phyloP scores from a whole-genome alignment of 495 filamentous ascomycete genomes.

The Niebla homalea region DNA sequence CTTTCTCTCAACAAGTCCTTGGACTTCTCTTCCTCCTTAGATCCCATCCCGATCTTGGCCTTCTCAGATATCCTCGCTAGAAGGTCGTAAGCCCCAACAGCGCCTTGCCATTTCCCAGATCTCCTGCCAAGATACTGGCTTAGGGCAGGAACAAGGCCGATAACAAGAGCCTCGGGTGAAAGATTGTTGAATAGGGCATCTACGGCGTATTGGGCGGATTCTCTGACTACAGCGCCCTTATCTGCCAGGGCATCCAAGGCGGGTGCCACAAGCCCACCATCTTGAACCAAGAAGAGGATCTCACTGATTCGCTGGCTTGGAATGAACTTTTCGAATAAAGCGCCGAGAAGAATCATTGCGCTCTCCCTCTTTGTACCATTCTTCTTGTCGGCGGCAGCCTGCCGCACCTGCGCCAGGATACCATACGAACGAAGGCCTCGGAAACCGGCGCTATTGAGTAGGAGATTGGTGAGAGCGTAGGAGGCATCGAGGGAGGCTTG shows the following conservation, averaged over 20 bases:
- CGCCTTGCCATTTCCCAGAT: conserved; percentile 90
- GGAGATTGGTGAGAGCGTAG: conserved; percentile 66
- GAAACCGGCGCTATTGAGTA: conserved; percentile 66
- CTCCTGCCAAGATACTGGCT: conserved; percentile 60
- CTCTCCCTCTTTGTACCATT: conserved; percentile 74
- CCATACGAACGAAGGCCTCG: conserved; percentile 63
- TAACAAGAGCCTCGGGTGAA: conserved; percentile 66
- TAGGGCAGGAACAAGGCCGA: conserved; percentile 62
- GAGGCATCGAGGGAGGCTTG: conserved; percentile 75
- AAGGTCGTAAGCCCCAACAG: conserved; percentile 68
- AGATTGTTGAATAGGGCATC: conserved; percentile 74
- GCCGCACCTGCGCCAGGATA: conserved; percentile 55
- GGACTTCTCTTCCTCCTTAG: conserved; percentile 62
- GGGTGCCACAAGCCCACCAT: conserved; percentile 55
- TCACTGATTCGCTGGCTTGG: conserved; percentile 66
- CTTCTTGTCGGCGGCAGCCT: conserved; percentile 91
- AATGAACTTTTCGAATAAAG: conserved; percentile 81
- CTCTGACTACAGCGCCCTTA: conserved; percentile 76
- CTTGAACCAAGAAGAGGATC: conserved; percentile 63
- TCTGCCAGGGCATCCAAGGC: conserved; percentile 82
- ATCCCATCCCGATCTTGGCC: conserved; percentile 69
- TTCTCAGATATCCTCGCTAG: conserved; percentile 87
- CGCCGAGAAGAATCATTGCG: conserved; percentile 88
- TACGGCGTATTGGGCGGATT: conserved; percentile 86
- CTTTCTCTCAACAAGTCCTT: conserved; percentile 81